These are phyloP conservation scores for Pseudomicrostroma phylloplanum DNA, from an alignment of 1,284 basidiomycete genomes.

Conservation along the genomic window DNA sequence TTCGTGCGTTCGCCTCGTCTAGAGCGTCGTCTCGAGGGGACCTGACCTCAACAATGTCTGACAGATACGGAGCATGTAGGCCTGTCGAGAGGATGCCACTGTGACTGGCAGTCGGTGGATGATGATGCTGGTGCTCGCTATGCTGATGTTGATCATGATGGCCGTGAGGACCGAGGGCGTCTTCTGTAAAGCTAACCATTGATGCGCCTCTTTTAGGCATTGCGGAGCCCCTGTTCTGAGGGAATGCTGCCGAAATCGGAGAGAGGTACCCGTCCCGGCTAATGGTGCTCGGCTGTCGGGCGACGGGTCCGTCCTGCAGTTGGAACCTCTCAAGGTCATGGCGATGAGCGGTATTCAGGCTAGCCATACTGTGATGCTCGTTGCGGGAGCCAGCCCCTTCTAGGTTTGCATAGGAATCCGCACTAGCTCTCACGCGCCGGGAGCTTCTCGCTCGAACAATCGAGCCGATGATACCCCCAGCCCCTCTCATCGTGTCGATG, in stretches of 20 bases:
- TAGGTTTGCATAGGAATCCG: slow-evolving; percentile 25
- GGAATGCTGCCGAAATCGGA: slow-evolving; percentile 9
- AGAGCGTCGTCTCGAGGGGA: no score
- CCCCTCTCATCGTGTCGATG: slow-evolving; percentile 47
- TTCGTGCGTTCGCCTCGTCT: no score
- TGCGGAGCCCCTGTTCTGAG: slow-evolving; percentile 8
- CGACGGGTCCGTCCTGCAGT: slow-evolving; percentile 42
- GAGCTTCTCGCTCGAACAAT: slow-evolving; percentile 46
- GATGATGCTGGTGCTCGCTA: not conserved
- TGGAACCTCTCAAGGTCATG: slow-evolving; percentile 35
- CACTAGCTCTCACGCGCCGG: slow-evolving; percentile 30
- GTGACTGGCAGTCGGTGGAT: not conserved
- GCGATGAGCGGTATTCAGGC: slow-evolving; percentile 21
- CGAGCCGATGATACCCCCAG: slow-evolving; percentile 46
- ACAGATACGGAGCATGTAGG: not conserved
- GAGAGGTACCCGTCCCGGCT: not conserved
- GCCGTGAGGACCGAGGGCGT: slow-evolving; percentile 14
- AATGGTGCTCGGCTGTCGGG: slow-evolving; percentile 13
- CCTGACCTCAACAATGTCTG: not conserved
- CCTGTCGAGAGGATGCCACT: not conserved
- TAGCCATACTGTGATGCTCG: slow-evolving; percentile 14
- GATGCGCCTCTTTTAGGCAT: slow-evolving; percentile 14
- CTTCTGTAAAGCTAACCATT: slow-evolving; percentile 12
- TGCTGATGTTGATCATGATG: slow-evolving; percentile 11
- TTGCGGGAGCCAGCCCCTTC: slow-evolving; percentile 9